phyloP scores from a whole-genome alignment of 108 stramenopile genomes.

The Mediolabrus comicus region DNA sequence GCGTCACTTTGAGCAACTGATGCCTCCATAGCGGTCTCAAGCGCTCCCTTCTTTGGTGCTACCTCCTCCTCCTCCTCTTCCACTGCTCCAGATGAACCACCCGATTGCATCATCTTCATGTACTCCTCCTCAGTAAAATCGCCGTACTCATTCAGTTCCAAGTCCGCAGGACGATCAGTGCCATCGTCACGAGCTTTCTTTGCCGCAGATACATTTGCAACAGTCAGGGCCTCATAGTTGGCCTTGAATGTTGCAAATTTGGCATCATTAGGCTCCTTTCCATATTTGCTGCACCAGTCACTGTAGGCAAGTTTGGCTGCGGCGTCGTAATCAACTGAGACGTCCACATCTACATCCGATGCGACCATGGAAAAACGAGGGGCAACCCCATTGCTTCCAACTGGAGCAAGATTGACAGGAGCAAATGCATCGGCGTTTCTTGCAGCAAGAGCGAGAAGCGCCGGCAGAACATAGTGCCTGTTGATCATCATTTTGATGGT shows the following conservation, averaged over 20 bases:
- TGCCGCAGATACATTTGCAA: slow-evolving; percentile 80
- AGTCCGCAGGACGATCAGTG: slow-evolving; percentile 44
- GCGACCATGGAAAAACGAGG: slow-evolving; percentile 35
- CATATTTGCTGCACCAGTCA: slow-evolving; percentile 66
- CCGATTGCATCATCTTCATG: slow-evolving; percentile 43
- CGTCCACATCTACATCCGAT: slow-evolving; percentile 42
- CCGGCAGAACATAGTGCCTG: slow-evolving; percentile 47
- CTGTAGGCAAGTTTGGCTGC: slow-evolving; percentile 83
- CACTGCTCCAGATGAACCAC: slow-evolving; percentile 14
- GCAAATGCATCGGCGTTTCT: slow-evolving; percentile 47
- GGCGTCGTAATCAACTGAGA: slow-evolving; percentile 76
- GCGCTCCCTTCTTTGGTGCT: slow-evolving; percentile 49
- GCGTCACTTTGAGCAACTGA: slow-evolving; percentile 72
- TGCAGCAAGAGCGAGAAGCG: slow-evolving; percentile 47
- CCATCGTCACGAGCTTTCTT: slow-evolving; percentile 68
- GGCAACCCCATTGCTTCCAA: slow-evolving; percentile 1
- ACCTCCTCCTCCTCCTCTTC: neutral
- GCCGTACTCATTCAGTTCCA: slow-evolving; percentile 78
- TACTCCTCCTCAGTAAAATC: slow-evolving; percentile 83
- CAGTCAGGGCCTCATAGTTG: slow-evolving; percentile 79
- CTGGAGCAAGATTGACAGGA: slow-evolving; percentile 23
- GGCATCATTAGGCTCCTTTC: slow-evolving; percentile 52
- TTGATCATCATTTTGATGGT: slow-evolving; percentile 34
- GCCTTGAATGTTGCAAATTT: slow-evolving; percentile 63
- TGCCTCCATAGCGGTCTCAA: slow-evolving; percentile 71